These are phyloP conservation scores for Scutellaria galericulata DNA, from an alignment of 257 asterid species.

Conservation along the genomic window DNA sequence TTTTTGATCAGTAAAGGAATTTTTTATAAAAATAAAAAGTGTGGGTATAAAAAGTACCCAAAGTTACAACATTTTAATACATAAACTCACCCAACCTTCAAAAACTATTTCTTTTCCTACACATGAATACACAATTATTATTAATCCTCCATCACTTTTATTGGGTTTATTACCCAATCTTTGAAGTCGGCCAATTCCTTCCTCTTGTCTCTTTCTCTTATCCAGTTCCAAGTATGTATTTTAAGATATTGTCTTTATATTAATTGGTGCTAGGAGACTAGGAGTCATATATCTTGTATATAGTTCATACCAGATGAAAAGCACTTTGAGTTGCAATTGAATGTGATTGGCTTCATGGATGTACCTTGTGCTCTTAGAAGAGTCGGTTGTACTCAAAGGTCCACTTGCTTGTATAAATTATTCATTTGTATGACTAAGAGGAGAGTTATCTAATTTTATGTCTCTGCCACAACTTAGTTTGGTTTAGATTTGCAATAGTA, in stretches of 20 bases:
- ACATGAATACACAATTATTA: too few species aligned
- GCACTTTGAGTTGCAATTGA: background rate
- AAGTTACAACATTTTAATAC: too few species aligned
- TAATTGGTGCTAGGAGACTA: background rate
- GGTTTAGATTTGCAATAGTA: slow-evolving; percentile 2
- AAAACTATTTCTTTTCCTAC: too few species aligned
- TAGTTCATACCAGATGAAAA: background rate
- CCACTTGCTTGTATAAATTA: background rate
- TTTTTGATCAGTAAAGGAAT: too few species aligned
- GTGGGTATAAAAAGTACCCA: too few species aligned
- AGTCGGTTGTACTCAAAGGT: background rate
- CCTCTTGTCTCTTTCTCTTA: too few species aligned
- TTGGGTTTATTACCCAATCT: too few species aligned
- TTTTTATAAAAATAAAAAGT: too few species aligned
- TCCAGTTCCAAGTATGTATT: too few species aligned
- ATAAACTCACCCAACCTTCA: too few species aligned
- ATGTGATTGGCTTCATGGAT: background rate
- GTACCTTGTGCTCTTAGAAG: background rate
- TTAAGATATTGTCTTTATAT: background rate
- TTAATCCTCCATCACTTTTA: too few species aligned
- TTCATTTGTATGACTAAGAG: slow-evolving; percentile 18
- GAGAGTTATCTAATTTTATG: background rate
- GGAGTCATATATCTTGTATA: slow-evolving; percentile 2
- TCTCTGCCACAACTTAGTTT: background rate
- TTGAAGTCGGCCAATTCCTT: too few species aligned